Percentiles rank a stretch among this genome's conserved stretches.
phyloP scores from a whole-genome alignment of 2,329 filamentous ascomycete species.

The Xylariaceae sp. region DNA sequence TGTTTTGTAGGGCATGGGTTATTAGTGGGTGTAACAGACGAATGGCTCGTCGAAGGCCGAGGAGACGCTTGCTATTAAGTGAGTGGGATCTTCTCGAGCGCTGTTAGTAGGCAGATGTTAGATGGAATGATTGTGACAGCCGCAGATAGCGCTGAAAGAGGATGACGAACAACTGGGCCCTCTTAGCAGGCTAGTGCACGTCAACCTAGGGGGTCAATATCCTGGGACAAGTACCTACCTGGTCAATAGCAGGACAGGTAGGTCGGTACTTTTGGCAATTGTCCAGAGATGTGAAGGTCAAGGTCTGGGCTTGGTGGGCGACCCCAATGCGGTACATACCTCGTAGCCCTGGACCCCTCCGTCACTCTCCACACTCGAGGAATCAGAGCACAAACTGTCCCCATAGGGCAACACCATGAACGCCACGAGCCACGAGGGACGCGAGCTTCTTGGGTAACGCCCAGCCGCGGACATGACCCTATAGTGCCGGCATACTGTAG shows the following conservation, averaged over 20 bases:
- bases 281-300: constrained; percentile 19
- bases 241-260: constrained; percentile 8
- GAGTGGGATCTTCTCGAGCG: neutral
- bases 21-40: neutral
- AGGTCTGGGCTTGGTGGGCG: constrained; percentile 16
- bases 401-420: constrained; percentile 15
- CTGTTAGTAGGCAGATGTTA: neutral
- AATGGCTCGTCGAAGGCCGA: neutral
- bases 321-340: constrained; percentile 14
- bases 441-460: constrained; percentile 9
- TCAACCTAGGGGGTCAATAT: constrained; percentile 4
- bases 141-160: constrained; percentile 13
- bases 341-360: constrained; percentile 4
- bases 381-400: constrained; percentile 5
- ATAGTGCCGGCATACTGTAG: constrained; percentile 11
- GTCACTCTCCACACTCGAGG: constrained; percentile 12
- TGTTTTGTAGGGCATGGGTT: constrained; percentile 5
- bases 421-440: constrained; percentile 10
- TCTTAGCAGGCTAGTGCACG: constrained; percentile 8
- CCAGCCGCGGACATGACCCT: constrained; percentile 12
- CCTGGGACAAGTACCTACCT: constrained; percentile 11
- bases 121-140: constrained; percentile 5
- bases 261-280: constrained; percentile 6
- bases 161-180: constrained; percentile 11
- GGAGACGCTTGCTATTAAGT: constrained; percentile 12